Conservation (phyloP, 495 filamentous ascomycete species). For the Penicillium pulvis region DNA sequence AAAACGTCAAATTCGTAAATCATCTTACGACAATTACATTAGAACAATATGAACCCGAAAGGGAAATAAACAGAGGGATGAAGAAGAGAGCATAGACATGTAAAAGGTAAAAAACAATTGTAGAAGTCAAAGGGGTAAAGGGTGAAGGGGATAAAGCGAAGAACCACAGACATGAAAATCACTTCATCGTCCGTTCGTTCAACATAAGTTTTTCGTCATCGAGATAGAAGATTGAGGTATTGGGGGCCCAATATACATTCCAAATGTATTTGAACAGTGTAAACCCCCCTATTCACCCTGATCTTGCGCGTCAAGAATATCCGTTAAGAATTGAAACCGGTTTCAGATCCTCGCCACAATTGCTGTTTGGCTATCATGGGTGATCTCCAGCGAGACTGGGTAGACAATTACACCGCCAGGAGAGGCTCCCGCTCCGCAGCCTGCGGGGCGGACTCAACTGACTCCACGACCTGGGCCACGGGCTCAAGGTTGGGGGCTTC, state of each 20-base stretch:
- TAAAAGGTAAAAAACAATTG: slow-evolving; percentile 8
- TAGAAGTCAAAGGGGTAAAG: slow-evolving; percentile 11
- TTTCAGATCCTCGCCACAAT: background rate
- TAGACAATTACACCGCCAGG: slow-evolving; percentile 32
- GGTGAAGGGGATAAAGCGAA: slow-evolving; percentile 11
- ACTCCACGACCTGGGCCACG: slow-evolving; percentile 29
- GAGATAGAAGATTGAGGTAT: slow-evolving; percentile 7
- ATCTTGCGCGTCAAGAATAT: slow-evolving; percentile 8
- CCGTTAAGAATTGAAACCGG: slow-evolving; percentile 6
- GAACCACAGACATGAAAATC: slow-evolving; percentile 15
- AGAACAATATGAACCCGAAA: slow-evolving; percentile 35
- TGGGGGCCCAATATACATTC: slow-evolving; percentile 16
- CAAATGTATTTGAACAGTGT: slow-evolving; percentile 13
- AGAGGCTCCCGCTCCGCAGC: slow-evolving; percentile 38
- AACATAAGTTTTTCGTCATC: slow-evolving; percentile 22
- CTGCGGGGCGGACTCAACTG: slow-evolving; percentile 17
- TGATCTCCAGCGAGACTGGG: background rate
- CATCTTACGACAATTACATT: slow-evolving; percentile 28
- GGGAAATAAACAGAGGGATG: slow-evolving; percentile 21
- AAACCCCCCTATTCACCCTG: background rate
- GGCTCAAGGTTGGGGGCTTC: slow-evolving; percentile 56
- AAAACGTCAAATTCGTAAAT: slow-evolving; percentile 1
- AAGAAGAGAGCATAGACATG: slow-evolving; percentile 18
- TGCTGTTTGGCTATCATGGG: slow-evolving; percentile 1
- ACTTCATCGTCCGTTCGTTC: slow-evolving; percentile 24